Base-by-base conservation (phyloP, 2,329 filamentous ascomycete species). In the Penicillium sp. region DNA sequence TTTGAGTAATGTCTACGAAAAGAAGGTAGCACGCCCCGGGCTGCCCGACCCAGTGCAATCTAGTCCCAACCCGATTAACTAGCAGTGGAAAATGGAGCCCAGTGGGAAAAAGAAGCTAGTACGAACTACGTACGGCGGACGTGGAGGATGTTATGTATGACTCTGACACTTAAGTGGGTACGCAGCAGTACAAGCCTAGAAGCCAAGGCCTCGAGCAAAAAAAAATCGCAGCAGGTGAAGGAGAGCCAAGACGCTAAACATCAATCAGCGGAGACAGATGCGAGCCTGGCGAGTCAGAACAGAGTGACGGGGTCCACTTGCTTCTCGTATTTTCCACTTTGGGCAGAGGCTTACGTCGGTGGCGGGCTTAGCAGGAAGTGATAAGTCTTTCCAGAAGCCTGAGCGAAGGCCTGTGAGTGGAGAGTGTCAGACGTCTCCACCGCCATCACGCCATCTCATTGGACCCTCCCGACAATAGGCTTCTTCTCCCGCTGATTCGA, bases 321-420 rank as follows among this genome's bases (percentile, higher is more conserved):
- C 20, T 46, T 26, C 45, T 48, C 45, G 52, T 48, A 47, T 47
- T 38, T 26, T 3, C 35, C 26, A 33, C 38, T 54, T 48, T 42
- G 7, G 3, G 16, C 20, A 46, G 23, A 47, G 21, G 43, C 23
- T 48, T 42, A 48, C 52, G 52, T 55, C 23, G 23, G 52, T 55
- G 52, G 52, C 51, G 51, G 6, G n/a, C 30, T 47, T 43, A 47
- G 42, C 52, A 26, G 28, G 24, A 20, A 7, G 18, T 26, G 20
- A n/a, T 40, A 40, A 47, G 26, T 48, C 33, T 47, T 55, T 55
- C 52, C 52, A 55, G 52, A 55, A 55, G 52, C n/a, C 43, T 24
- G 18, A 47, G 51, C 51, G 28, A 54, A 54, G 33, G 40, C 20
- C 35, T 18, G 16, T 40, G 40, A 43, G 40, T 43, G 35, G 35